Evolutionary conservation across 2,329 filamentous ascomycete species (phyloP).

Genomic region (Ramichloridium luteum): DNA sequence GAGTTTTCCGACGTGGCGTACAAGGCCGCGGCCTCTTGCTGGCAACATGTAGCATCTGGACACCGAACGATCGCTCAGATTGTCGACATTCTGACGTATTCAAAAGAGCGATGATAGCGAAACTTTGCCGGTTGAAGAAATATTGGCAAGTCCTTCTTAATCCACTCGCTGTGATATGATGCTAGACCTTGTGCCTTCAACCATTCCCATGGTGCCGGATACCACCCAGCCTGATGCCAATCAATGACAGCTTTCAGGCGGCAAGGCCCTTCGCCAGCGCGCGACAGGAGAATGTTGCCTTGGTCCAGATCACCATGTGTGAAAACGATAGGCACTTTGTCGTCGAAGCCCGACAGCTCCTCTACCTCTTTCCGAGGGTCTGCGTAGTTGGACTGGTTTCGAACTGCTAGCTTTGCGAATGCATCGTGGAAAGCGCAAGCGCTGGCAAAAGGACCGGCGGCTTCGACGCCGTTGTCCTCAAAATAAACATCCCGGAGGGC

Average conservation of each 20-base stretch:
- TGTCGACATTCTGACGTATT: background rate
- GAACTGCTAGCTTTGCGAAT: background rate
- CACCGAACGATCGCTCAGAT: no score
- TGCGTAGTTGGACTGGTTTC: background rate
- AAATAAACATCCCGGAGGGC: conserved; percentile 3
- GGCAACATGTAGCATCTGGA: no score
- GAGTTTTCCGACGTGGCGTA: no score
- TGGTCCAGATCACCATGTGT: conserved; percentile 39
- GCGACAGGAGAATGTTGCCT: conserved; percentile 30
- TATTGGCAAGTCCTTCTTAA: background rate
- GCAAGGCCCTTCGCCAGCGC: conserved; percentile 10
- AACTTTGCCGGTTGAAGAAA: background rate
- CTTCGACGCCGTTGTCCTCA: background rate
- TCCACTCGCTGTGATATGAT: background rate
- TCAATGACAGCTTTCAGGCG: conserved; percentile 9
- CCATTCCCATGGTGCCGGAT: conserved; percentile 13
- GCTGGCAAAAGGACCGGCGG: conserved; percentile 1
- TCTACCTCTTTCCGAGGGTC: background rate
- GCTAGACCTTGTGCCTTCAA: conserved; percentile 15
- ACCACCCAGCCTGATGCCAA: conserved; percentile 13
- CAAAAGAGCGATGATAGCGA: background rate
- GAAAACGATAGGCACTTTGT: conserved; percentile 18
- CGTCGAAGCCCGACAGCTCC: conserved; percentile 2
- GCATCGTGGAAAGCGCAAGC: conserved; percentile 2
- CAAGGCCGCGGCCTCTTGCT: no score